Evolutionary conservation across 768 basidiomycete species (phyloP), one percentile per base, ranked within the genome.

Genomic region (Gloeostereum incarnatum): DNA sequence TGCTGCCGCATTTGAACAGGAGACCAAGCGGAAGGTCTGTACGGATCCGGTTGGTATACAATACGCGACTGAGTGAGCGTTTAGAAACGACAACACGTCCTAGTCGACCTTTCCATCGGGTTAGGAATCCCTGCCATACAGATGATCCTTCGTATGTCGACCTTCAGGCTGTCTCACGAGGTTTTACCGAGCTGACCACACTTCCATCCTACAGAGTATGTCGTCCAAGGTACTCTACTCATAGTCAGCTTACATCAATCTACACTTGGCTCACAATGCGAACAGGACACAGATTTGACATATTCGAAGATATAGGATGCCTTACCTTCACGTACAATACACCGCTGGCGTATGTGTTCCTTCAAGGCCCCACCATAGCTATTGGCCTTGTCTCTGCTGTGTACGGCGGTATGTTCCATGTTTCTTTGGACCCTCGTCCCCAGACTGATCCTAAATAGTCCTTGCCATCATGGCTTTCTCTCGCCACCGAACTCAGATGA

Each of bases 231-330:
- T n/a, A n/a, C n/a, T n/a, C n/a, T n/a, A n/a, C n/a, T n/a, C n/a
- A n/a, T n/a, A n/a, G n/a, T n/a, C n/a, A n/a, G n/a, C n/a, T n/a
- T n/a, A n/a, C n/a, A n/a, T n/a, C n/a, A n/a, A n/a, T n/a, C n/a
- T n/a, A n/a, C n/a, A n/a, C n/a, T n/a, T n/a, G n/a, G n/a, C n/a
- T n/a, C n/a, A n/a, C n/a, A n/a, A n/a, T n/a, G n/a, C n/a, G n/a
- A n/a, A n/a, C n/a, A 50, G 73, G 72, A 6, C 76, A 79, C 53
- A 69, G 75, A 4, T 80, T 66, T 53, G 58, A 79, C 47, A 73
- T 81, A 33, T 66, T 60, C 39, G 75, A 78, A 48, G 66, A 77
- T 38, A 44, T 77, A 11, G 78, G 77, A 4, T 80, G 78, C 54
- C 66, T 51, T 35, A 72, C 74, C 2, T 58, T 55, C 25, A 66